These are phyloP conservation scores for Vaccinium myrtillus DNA, from an alignment of 148 eudicot species.

Conservation along the genomic window DNA sequence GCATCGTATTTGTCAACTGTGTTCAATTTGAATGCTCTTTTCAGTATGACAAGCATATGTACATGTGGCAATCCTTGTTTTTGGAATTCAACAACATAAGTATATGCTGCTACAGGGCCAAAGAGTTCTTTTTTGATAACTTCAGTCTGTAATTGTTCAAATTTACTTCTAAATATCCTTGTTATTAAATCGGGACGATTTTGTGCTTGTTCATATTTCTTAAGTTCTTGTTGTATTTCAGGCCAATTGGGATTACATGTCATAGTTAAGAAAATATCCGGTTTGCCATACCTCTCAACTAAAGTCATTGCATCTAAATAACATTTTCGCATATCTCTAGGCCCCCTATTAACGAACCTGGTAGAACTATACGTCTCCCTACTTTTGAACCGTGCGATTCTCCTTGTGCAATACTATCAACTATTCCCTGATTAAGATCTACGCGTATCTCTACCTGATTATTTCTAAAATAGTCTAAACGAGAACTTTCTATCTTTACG, in stretches of 20 bases:
- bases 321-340: background rate
- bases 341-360: background rate
- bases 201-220: background rate
- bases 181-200: background rate
- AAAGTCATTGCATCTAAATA: background rate
- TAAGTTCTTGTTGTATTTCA: background rate
- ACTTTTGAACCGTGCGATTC: background rate
- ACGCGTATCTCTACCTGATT: background rate
- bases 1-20: background rate
- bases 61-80: background rate
- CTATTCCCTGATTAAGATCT: background rate
- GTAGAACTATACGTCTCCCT: background rate
- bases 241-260: background rate
- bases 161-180: background rate
- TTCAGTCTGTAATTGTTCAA: background rate
- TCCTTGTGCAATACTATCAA: background rate
- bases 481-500: background rate
- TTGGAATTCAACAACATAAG: background rate
- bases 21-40: background rate
- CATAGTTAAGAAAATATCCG: background rate
- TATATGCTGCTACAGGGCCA: background rate
- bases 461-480: background rate
- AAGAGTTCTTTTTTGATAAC: background rate
- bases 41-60: background rate
- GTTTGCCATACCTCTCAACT: background rate